Base-by-base conservation (phyloP, 1,284 basidiomycete species). In the Ganoderma resinaceum region DNA sequence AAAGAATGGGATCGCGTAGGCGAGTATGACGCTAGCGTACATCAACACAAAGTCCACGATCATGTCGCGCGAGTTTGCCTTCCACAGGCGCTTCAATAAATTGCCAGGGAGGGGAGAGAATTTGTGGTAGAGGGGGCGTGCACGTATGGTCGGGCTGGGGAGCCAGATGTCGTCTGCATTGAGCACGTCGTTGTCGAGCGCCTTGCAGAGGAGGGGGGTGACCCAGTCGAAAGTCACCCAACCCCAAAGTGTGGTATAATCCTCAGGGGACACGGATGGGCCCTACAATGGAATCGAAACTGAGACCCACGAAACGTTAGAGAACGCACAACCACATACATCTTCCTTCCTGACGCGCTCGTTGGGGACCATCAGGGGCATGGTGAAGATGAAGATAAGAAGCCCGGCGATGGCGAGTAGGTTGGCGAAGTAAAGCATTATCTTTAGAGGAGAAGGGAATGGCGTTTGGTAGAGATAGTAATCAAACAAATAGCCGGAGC, bases 161-260 rank as follows among this genome's bases (percentile, higher is more conserved):
- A 80, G 73, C 85, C 92, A 95, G 0, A 96, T 86, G 73, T 95
- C 93, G 0, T 82, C 79, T 68, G 93, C 89, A 66, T 91, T 84
- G 26, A 95, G 81, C 6, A n/a, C 14, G 14, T 90, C 92, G 7
- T 82, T 83, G 64, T 83, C 73, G n/a, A 86, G 84, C n/a, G 93
- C 93, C 80, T 87, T 81, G 63, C 80, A 75, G 67, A 96, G 85
- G 35, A 95, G 83, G 0, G 90, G 88, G 67, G 86, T 85, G 60
- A 96, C 84, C 95, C 95, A 96, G 33, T 76, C 80, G 80, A 96
- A 96, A 0, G 91, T 89, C 23, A 93, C 80, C 92, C 94, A 95
- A 4, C 88, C 85, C 80, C 86, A 90, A 0, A 96, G 82, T 0
- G 89, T 85, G 3, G 92, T 91, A 71, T 91, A 89, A 76, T 96